Percentiles rank a stretch among this genome's conserved stretches.
These are phyloP conservation scores for Alternaria atra DNA, from an alignment of 2,329 filamentous ascomycete species.

Conservation along the genomic window DNA sequence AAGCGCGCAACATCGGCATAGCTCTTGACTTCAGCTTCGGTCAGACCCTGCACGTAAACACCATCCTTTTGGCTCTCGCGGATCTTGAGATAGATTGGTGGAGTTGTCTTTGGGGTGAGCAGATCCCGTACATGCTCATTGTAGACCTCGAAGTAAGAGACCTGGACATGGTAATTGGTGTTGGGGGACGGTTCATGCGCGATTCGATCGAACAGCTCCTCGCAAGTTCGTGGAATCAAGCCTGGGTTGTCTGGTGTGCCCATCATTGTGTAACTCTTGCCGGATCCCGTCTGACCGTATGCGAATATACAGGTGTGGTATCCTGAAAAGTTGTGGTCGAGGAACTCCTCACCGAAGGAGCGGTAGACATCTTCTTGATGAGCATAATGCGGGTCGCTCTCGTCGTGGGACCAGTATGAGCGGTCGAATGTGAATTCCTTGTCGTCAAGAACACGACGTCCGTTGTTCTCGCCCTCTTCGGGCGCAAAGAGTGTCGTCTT, in stretches of 20 bases:
- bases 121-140: constrained; percentile 98
- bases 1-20: constrained; percentile 86
- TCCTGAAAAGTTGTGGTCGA: constrained; percentile 99
- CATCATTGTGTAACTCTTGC: constrained; percentile 99
- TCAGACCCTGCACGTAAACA: constrained; percentile 95
- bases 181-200: constrained; percentile 84
- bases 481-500: constrained; percentile 82
- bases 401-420: constrained; percentile 95
- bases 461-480: constrained; percentile 64
- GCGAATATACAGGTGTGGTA: constrained; percentile 99
- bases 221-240: constrained; percentile 92
- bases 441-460: constrained; percentile 80
- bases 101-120: constrained; percentile 79
- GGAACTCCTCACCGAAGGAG: constrained; percentile 91
- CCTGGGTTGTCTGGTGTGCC: constrained; percentile 84
- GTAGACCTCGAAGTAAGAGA: constrained; percentile 99
- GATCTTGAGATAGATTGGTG: constrained; percentile 94
- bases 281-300: constrained; percentile 96
- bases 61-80: constrained; percentile 94
- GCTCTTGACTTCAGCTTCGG: constrained; percentile 88
- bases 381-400: constrained; percentile 83
- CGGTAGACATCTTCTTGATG: constrained; percentile 94
- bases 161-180: constrained; percentile 95
- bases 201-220: constrained; percentile 95
- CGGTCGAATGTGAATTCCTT: constrained; percentile 96